Conservation (phyloP, 2,329 filamentous ascomycete genomes). For the Parafenestella ontariensis region DNA sequence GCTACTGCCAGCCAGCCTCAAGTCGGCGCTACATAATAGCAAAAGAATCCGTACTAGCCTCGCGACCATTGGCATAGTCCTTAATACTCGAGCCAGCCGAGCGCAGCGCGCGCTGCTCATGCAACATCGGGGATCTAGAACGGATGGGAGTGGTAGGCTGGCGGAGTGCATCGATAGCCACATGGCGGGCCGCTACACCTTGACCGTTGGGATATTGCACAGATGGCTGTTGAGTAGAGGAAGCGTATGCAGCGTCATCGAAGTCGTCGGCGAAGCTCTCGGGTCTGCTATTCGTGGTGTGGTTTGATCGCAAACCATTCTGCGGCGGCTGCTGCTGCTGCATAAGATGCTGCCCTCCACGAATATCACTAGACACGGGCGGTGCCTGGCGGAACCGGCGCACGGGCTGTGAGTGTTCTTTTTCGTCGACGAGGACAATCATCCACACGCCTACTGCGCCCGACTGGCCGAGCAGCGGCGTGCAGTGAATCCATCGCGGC, state of each 20-base stretch:
- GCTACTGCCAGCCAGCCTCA: not conserved
- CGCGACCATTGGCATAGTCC: conserved; percentile 9
- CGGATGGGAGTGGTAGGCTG: conserved; percentile 13
- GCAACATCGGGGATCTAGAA: conserved; percentile 1
- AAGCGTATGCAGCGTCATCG: too few relatives aligned
- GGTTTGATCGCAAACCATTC: conserved; percentile 4
- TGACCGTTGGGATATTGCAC: conserved; percentile 6
- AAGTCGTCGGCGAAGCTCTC: conserved; percentile 11
- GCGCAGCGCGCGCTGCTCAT: conserved; percentile 17
- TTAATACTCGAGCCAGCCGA: conserved; percentile 17
- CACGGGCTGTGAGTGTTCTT: conserved; percentile 28
- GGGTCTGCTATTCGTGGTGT: not conserved
- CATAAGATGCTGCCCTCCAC: conserved; percentile 17
- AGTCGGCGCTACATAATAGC: conserved; percentile 17
- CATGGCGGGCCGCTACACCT: conserved; percentile 6
- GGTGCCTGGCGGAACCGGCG: conserved; percentile 42
- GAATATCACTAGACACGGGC: conserved; percentile 36
- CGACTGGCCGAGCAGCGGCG: conserved; percentile 71
- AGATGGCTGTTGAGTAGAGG: not conserved
- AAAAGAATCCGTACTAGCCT: conserved; percentile 23
- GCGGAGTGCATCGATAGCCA: conserved; percentile 12
- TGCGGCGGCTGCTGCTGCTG: conserved; percentile 2
- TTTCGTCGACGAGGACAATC: conserved; percentile 72
- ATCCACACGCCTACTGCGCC: conserved; percentile 79
- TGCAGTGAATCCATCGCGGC: conserved; percentile 78